Conservation (phyloP, 305 asterid genomes). For the Solanum hybrid region DNA sequence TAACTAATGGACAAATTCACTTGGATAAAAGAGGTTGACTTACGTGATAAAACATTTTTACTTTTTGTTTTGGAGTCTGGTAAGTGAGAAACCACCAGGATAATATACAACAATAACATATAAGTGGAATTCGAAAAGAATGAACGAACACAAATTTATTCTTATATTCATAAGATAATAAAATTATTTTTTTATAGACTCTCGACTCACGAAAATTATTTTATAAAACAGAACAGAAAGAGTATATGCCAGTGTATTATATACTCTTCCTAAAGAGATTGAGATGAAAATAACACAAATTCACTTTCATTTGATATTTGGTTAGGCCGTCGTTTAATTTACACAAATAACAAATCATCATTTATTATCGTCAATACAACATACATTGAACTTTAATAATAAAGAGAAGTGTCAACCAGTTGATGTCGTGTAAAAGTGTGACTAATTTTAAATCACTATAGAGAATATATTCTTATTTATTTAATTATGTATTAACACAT, state of each 20-base stretch:
- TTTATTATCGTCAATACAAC: neutral
- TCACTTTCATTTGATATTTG: neutral
- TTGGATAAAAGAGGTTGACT: neutral
- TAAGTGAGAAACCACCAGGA: neutral
- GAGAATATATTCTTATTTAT: neutral
- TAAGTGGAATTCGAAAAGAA: neutral
- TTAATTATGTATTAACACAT: neutral
- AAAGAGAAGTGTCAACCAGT: neutral
- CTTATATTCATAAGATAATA: neutral
- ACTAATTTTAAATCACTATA: neutral
- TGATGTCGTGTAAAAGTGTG: neutral
- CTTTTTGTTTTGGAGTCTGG: neutral
- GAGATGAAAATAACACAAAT: neutral
- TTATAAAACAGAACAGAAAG: neutral
- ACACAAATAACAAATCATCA: neutral
- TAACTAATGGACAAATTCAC: neutral
- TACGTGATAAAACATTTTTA: neutral
- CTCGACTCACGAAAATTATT: neutral
- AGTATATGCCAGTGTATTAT: neutral
- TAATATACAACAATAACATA: neutral
- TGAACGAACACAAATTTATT: too few relatives aligned
- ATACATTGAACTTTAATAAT: neutral
- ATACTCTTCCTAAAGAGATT: neutral
- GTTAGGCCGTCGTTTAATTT: neutral
- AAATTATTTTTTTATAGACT: neutral